A percentile compares a stretch with the other conserved stretches of the same genome.
Evolutionary conservation across 768 basidiomycete species (phyloP).

Genomic region (Tulasnella calospora): DNA sequence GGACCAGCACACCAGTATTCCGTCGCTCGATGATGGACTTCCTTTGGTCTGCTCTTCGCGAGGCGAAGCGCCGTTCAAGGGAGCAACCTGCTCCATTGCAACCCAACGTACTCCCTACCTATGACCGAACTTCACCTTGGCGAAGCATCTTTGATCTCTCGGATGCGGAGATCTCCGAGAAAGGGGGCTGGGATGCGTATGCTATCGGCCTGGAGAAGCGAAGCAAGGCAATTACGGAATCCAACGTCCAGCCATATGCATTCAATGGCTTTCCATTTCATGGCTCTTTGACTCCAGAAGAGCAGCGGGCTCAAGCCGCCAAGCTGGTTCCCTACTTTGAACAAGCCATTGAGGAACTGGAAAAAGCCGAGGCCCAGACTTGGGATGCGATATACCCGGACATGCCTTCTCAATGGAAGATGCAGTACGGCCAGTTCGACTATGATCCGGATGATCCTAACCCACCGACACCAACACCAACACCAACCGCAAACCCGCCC

Average conservation of each 20-base stretch:
- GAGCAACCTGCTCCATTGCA: background rate
- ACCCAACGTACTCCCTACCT: too few relatives aligned
- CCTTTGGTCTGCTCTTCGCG: constrained; percentile 14
- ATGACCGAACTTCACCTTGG: background rate
- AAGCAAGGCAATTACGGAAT: background rate
- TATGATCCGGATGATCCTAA: background rate
- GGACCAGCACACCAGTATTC: background rate
- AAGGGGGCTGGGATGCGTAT: constrained; percentile 10
- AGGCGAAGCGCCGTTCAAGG: constrained; percentile 24
- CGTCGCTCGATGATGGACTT: constrained; percentile 32
- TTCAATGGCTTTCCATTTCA: too few relatives aligned
- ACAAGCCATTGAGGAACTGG: constrained; percentile 39
- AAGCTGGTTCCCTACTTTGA: constrained; percentile 36
- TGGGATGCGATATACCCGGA: constrained; percentile 44
- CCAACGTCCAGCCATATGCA: background rate
- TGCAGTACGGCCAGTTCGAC: constrained; percentile 27
- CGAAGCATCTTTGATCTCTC: constrained; percentile 4
- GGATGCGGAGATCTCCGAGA: constrained; percentile 1
- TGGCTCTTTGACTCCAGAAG: background rate
- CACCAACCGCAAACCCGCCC: background rate
- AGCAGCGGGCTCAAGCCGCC: constrained; percentile 31
- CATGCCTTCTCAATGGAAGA: constrained; percentile 23
- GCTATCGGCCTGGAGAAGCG: constrained; percentile 1
- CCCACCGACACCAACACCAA: background rate
- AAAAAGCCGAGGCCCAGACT: constrained; percentile 41